Evolutionary conservation across 2,329 filamentous ascomycete genomes (phyloP).

Genomic region (Coccinonectria pachysandricola): DNA sequence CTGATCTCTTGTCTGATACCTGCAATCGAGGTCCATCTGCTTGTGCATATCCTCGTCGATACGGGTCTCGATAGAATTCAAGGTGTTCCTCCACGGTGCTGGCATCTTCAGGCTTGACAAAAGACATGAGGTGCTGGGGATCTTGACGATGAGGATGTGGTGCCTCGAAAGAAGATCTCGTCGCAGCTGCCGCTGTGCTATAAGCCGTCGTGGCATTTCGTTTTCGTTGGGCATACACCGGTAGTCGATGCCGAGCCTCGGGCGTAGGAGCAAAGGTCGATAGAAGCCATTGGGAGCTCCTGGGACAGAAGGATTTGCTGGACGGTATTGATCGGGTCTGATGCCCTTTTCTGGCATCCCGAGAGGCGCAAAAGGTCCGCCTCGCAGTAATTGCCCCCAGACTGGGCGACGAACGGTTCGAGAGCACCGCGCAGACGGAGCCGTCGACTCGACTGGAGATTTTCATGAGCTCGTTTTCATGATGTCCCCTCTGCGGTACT

Average conservation of each 20-base stretch:
- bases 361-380: slow-evolving; percentile 16
- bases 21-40: slow-evolving; percentile 37
- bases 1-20: slow-evolving; percentile 40
- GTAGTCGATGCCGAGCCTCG: slow-evolving; percentile 11
- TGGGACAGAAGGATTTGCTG: slow-evolving; percentile 18
- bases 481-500: slow-evolving; percentile 18
- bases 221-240: slow-evolving; percentile 6
- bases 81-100: slow-evolving; percentile 43
- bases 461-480: slow-evolving; percentile 52
- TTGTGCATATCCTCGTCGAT: slow-evolving; percentile 41
- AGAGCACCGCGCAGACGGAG: slow-evolving; percentile 47
- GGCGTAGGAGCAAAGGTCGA: slow-evolving; percentile 28
- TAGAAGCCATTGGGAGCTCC: slow-evolving; percentile 29
- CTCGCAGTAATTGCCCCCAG: slow-evolving; percentile 15
- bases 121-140: slow-evolving; percentile 38
- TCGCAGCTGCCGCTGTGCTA: slow-evolving; percentile 14
- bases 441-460: slow-evolving; percentile 47
- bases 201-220: slow-evolving; percentile 16
- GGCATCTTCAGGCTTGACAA: slow-evolving; percentile 41
- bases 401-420: slow-evolving; percentile 30
- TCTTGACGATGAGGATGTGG: slow-evolving; percentile 9
- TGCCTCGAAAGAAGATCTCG: slow-evolving; percentile 6
- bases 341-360: slow-evolving; percentile 9
- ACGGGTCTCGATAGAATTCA: slow-evolving; percentile 41
- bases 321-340: slow-evolving; percentile 4